Base-by-base conservation (phyloP, 2,329 filamentous ascomycete genomes). In the Colletotrichum magnum region DNA sequence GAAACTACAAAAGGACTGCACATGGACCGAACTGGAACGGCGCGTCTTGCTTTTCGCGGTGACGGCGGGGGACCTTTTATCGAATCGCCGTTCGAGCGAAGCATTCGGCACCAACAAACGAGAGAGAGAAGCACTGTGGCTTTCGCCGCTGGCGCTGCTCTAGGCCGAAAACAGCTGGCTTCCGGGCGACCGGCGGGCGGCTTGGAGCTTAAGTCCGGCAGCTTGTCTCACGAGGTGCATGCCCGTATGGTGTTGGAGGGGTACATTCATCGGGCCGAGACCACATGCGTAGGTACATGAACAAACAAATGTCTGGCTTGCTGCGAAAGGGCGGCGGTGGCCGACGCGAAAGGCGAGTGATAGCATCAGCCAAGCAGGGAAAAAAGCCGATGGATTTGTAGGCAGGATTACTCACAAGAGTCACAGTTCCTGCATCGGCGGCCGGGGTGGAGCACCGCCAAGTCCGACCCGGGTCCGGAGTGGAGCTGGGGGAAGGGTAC, bases 351-450 rank as follows among this genome's bases (percentile, higher is more conserved):
- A 21, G n/a, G 21, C n/a, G 48, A 26, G n/a, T 6, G 21, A 47
- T 32, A 51, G 18, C 24, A 39, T 41, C 26, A 58, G 21, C 47
- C 39, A 50, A 43, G 48, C 32, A 43, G 10, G 28, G 9, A 21
- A 13, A n/a, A 45, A 47, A 47, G 9, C 1, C 15, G 18, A 18
- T 18, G 7, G 18, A 36, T 57, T 54, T 66, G 54, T 65, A 15
- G 61, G 5, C 43, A 13, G 36, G 50, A 66, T 60, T 66, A 66
- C 66, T 66, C 66, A 69, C 66, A 56, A 24, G 21, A 24, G 21
- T 24, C 21, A 24, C 28, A 32, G 54, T 66, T 66, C 62, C 66
- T 69, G 66, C 62, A 69, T 69, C 66, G 66, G 66, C 66, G 62
- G 43, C 50, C 43, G 36, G 21, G 56, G 28, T 69, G 66, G 66